Evolutionary conservation across 805 yeast genomes (phyloP), one percentile per base, ranked within the genome.

Genomic region (Candida suzukii): DNA sequence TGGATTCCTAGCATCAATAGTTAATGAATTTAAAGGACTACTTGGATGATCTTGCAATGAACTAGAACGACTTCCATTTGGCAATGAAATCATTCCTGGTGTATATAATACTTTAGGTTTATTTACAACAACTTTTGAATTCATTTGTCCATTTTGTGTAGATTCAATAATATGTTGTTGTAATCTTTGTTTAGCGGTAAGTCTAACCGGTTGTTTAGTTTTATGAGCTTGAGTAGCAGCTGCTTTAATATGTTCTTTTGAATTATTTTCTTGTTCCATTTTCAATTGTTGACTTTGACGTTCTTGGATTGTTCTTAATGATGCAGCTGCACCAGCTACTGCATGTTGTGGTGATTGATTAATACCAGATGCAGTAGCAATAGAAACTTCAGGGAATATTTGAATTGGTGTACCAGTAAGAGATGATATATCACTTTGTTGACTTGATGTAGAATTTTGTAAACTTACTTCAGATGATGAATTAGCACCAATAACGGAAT

Each of bases 171-270:
- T 63, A 38, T 61, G 66, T 41, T 54, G 60, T 35, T 64, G 67
- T 19, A 64, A 43, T 39, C 68, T 49, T 40, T 62, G 66, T 31
- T 60, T 61, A 1, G 68, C 68, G 9, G 61, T 53, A 13, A 57
- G 29, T 2, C 55, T 54, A 19, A 48, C 37, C 5, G 33, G 33
- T 18, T 16, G 28, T 6, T 17, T 18, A 8, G 17, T 31, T 10
- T 27, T 31, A 8, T 39, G 27, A 17, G 60, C 56, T 14, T 51
- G 47, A 10, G 57, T 48, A 14, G 54, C 54, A 8, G 49, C 54
- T 25, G 54, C 56, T 28, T 31, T 41, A 3, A 41, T 44, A 33
- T 33, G 32, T 29, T 29, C 32, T 29, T 11, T 29, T 29, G 32
- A 29, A 29, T n/a, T 16, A 11, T 29, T 29, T 29, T 29, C 19